Conservation (phyloP, 2,329 filamentous ascomycete species). For the Epichloe scottii region DNA sequence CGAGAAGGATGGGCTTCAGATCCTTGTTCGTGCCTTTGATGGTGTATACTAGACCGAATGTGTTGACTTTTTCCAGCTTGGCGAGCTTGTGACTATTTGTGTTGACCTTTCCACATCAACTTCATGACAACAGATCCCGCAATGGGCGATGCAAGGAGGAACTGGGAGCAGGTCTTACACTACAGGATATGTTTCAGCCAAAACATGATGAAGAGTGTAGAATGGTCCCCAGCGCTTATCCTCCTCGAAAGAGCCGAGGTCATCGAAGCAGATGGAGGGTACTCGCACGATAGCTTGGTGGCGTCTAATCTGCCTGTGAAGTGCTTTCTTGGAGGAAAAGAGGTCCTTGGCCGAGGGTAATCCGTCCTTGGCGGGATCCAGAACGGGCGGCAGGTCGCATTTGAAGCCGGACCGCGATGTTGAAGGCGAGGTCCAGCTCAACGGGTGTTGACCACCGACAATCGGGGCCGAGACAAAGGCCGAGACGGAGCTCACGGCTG, state of each 20-base stretch:
- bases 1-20: constrained; percentile 31
- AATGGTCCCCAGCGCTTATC: constrained; percentile 44
- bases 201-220: constrained; percentile 33
- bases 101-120: background rate
- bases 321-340: constrained; percentile 20
- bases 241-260: constrained; percentile 39
- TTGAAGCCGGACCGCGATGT: constrained; percentile 8
- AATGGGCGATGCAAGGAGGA: constrained; percentile 10
- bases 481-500: background rate
- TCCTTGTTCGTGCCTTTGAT: constrained; percentile 38
- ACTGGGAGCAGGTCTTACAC: constrained; percentile 19
- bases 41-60: constrained; percentile 48
- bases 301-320: constrained; percentile 30
- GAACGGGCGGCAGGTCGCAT: constrained; percentile 22
- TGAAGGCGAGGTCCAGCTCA: background rate
- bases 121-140: background rate
- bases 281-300: constrained; percentile 43
- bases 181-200: constrained; percentile 36
- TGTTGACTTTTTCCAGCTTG: constrained; percentile 44
- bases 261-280: constrained; percentile 42
- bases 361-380: constrained; percentile 19
- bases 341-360: constrained; percentile 19
- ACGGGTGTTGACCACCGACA: background rate
- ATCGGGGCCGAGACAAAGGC: constrained; percentile 2
- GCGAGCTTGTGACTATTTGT: constrained; percentile 27